phyloP scores from a whole-genome alignment of 495 filamentous ascomycete genomes.

The Penicillium coprophilum region DNA sequence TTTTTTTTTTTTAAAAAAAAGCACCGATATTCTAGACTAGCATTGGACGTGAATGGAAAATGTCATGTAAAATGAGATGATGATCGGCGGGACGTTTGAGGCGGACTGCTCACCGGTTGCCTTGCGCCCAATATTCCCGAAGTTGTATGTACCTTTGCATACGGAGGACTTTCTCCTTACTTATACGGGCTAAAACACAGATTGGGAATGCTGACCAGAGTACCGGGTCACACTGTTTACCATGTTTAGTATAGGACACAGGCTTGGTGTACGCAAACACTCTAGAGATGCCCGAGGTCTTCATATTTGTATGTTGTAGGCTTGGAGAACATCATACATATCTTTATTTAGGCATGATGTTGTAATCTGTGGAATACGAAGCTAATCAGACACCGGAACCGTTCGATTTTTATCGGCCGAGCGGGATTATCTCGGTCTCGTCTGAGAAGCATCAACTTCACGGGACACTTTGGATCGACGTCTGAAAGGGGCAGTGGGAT shows the following conservation, averaged over 20 bases:
- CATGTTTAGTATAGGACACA: no score
- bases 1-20: no score
- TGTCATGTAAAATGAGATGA: background rate
- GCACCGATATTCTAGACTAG: background rate
- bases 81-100: slow-evolving; percentile 5
- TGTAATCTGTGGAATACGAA: background rate
- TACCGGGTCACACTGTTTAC: background rate
- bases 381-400: background rate
- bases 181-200: background rate
- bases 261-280: no score
- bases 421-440: background rate
- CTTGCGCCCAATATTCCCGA: background rate
- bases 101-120: slow-evolving; percentile 3
- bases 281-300: no score
- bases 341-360: no score
- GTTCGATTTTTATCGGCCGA: background rate
- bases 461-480: no score
- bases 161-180: slow-evolving; percentile 1
- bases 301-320: no score
- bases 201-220: no score
- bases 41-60: background rate
- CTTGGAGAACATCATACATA: no score
- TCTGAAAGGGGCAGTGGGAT: no score
- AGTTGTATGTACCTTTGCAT: background rate
- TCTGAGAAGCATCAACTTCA: background rate